Percentiles rank a stretch among this genome's conserved stretches.
phyloP scores from a whole-genome alignment of 352 stramenopile genomes.

The Thraustochytrium sp. region DNA sequence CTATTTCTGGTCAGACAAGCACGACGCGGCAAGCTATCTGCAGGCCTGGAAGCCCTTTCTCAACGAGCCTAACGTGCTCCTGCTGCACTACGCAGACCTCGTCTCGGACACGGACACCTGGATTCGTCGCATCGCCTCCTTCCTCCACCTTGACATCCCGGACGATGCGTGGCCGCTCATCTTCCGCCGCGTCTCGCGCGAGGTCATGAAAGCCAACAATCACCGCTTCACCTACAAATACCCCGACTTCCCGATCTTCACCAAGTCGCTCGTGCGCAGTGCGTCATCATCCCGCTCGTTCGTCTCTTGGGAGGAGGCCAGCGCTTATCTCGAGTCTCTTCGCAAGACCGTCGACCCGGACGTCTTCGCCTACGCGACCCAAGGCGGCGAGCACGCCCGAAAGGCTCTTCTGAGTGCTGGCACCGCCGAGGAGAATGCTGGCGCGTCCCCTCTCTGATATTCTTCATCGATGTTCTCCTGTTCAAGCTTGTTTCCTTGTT shows the following conservation, averaged over 20 bases:
- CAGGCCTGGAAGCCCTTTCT: background rate
- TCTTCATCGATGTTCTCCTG: too few relatives aligned
- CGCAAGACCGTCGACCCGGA: background rate
- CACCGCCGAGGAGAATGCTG: too few relatives aligned
- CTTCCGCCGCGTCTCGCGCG: background rate
- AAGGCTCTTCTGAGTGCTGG: too few relatives aligned
- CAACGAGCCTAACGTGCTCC: background rate
- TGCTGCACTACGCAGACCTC: background rate
- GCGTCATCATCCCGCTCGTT: background rate
- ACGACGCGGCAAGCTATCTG: background rate
- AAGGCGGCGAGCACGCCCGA: background rate
- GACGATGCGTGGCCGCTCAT: background rate
- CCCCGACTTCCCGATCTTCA: background rate
- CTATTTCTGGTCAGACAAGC: background rate
- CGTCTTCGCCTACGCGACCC: background rate
- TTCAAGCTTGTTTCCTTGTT: too few relatives aligned
- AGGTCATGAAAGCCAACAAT: background rate
- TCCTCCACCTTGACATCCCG: background rate
- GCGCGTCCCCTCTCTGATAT: too few relatives aligned
- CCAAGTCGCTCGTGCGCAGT: background rate
- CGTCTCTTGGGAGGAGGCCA: background rate
- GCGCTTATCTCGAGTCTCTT: background rate
- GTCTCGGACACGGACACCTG: background rate
- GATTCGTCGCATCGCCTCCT: background rate
- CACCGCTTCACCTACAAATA: background rate